A percentile compares a stretch with the other conserved stretches of the same genome.
Conservation (phyloP, 352 stramenopile species). For the Bremia lactucae region DNA sequence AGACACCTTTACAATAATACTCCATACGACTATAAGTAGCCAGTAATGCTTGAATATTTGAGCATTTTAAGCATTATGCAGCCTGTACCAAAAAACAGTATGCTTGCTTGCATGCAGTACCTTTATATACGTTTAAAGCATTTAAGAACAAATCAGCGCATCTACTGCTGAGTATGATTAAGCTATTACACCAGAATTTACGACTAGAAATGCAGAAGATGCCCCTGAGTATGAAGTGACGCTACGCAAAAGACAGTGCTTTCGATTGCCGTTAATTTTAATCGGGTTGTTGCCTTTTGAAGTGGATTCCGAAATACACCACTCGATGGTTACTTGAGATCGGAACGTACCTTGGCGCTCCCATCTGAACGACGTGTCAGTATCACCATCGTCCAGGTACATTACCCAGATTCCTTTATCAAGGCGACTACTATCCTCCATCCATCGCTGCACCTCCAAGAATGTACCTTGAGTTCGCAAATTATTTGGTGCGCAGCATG, state of each 20-base stretch:
- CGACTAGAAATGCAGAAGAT: constrained; percentile 47
- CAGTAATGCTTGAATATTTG: too few species aligned
- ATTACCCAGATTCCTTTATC: constrained; percentile 56
- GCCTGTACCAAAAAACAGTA: too few species aligned
- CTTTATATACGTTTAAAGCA: background rate
- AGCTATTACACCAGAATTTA: constrained; percentile 8
- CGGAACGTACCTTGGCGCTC: constrained; percentile 53
- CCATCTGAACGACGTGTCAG: constrained; percentile 72
- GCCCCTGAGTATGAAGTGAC: constrained; percentile 43
- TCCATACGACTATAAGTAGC: too few species aligned
- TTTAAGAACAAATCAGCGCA: too few species aligned
- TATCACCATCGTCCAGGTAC: constrained; percentile 59
- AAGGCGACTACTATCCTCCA: constrained; percentile 22
- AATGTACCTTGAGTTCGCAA: constrained; percentile 68
- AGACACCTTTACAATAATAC: too few species aligned
- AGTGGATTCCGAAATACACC: constrained; percentile 40
- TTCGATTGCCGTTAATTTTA: constrained; percentile 74
- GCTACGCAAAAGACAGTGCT: constrained; percentile 43
- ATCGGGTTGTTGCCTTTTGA: constrained; percentile 50
- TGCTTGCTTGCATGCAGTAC: too few species aligned
- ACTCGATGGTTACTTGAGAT: constrained; percentile 62
- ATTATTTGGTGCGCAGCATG: constrained; percentile 72
- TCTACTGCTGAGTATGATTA: too few species aligned
- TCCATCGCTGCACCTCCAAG: constrained; percentile 63
- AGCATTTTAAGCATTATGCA: too few species aligned